Conservation (phyloP, 345 rosid species). For the Syzygium jambos region DNA sequence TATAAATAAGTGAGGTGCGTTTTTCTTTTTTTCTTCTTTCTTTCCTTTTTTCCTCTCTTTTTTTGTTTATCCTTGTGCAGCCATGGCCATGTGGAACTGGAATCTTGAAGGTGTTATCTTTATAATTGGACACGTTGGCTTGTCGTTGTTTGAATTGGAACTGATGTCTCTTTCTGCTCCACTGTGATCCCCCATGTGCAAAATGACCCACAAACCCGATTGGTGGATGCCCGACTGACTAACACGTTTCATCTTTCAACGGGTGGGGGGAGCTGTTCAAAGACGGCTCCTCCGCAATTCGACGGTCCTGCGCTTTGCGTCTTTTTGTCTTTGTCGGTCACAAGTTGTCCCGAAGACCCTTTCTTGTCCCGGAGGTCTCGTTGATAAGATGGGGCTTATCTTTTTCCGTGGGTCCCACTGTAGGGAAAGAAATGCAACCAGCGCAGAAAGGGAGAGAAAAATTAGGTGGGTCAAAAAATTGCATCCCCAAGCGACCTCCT, state of each 20-base stretch:
- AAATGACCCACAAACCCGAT: neutral
- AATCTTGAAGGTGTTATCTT: neutral
- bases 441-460: neutral
- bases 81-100: neutral
- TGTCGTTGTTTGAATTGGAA: slow-evolving; percentile 3
- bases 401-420: neutral
- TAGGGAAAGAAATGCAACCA: neutral
- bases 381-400: slow-evolving; percentile 20
- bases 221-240: slow-evolving; percentile 8
- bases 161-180: slow-evolving; percentile 3
- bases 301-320: neutral
- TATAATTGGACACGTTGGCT: neutral
- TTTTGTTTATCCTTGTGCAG: neutral
- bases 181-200: neutral
- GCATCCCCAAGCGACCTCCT: neutral
- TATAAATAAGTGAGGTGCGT: slow-evolving; percentile 20
- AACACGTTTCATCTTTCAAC: neutral
- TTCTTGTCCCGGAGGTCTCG: neutral
- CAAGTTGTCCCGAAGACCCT: neutral
- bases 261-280: slow-evolving; percentile 8
- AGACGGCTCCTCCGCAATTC: slow-evolving; percentile 9
- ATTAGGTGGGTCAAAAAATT: slow-evolving; percentile 1
- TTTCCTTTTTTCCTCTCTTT: neutral
- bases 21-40: neutral
- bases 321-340: neutral